Evolutionary conservation across 2,329 filamentous ascomycete genomes (phyloP), one percentile per base, ranked within the genome.

Genomic region (Didymella lethalis): DNA sequence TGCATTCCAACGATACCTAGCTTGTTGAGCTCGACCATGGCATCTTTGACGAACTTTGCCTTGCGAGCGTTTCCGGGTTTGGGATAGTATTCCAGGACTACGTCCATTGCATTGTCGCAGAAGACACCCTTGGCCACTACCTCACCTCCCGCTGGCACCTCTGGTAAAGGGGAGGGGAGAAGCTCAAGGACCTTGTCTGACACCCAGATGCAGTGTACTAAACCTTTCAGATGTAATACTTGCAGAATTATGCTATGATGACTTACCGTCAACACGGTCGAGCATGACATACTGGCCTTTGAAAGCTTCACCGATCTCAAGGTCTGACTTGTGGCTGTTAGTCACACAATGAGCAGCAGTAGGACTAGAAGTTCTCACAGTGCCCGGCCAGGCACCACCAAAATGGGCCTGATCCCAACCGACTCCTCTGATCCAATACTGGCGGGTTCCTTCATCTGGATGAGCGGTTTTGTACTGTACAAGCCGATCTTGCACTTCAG

Each of bases 51-150:
- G 60, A 85, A 87, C 25, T 72, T 74, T 5, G 80, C 79, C 68
- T 86, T 88, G 63, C 80, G 82, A n/a, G 80, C 79, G 5, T 73
- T 75, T 44, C 78, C 79, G 0, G 87, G 86, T 57, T 83, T 82
- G 1, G 88, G 87, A 79, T 86, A 88, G 18, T 85, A 66, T 2
- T 79, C 75, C 56, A 81, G 78, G 34, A 90, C 81, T 49, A 88
- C 73, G 43, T 88, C 85, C 84, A 90, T 90, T 25, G 88, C 88
- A 68, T 90, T 90, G 73, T 91, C 88, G 69, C 89, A 91, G 65
- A 91, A 90, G 10, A 91, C 88, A 41, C 89, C 88, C 67, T 83
- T 81, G 0, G 86, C 86, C 0, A 88, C 88, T 11, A 90, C 83
- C 59, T 90, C 86, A 1, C 89, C 89, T 11, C 88, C 88, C 50